Evolutionary conservation across 257 asterid genomes (phyloP), one percentile per base, ranked within the genome.

Genomic region (Forsythia suspensa): DNA sequence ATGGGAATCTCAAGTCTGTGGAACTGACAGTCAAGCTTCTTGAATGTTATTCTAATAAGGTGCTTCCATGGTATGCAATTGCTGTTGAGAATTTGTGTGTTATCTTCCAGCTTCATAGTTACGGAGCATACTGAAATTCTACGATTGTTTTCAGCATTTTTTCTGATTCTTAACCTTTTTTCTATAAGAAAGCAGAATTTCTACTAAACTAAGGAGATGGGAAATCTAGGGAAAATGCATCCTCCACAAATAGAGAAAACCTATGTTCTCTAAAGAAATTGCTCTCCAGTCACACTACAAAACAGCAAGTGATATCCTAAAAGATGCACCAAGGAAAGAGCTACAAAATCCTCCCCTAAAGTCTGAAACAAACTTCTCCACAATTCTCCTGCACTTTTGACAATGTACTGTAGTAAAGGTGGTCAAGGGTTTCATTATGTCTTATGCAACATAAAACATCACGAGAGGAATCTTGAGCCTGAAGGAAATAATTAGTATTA

Each of bases 61-160:
- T 96, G 82, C 88, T 96, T 86, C 97, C 97, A 66, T 90, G 98
- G 99, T 93, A 85, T 84, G 91, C 70, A 43, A 39, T 73, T 67
- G 21, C 37, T 63, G 38, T 20, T 21, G 70, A 9, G 21, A 34
- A 42, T 65, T 69, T 66, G 51, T 39, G 3, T 61, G 38, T 61
- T 61, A 61, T 61, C 69, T 9, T 21, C 12, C 66, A 63, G 38
- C 68, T 61, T 8, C 6, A 21, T 63, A 29, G 13, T 61, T 18
- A 34, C 10, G n/a, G 55, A 12, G n/a, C 18, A 63, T 74, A 24
- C n/a, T 63, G 6, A 24, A 13, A 39, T 76, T 77, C 51, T 34
- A 57, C 21, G 11, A 12, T 70, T 41, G 52, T 72, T 77, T 71
- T 29, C 10, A 65, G 72, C 6, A 74, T 65, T 79, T 44, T 44